Evolutionary conservation across 2,329 filamentous ascomycete species (phyloP), one percentile per base, ranked within the genome.

Genomic region (Trichoderma polysporum): DNA sequence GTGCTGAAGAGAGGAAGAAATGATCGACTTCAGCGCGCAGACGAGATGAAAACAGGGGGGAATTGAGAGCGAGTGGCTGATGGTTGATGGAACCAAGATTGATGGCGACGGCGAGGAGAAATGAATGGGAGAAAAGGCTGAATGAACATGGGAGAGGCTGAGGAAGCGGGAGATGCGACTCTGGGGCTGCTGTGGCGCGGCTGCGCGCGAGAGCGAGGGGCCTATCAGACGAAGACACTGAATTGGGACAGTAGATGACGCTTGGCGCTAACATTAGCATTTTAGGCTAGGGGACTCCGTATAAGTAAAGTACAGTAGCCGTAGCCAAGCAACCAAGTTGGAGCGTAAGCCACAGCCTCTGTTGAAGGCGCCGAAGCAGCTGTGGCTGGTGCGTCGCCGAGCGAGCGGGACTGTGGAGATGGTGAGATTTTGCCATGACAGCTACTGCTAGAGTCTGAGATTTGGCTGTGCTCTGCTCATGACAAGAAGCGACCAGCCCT

Each of bases 101-200:
- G 31, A 15, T n/a, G 50, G 37, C 31, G 39, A 39, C 29, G 25
- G 37, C 4, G 17, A 37, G 22, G 33, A 37, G 45, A 33, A 27
- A 29, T 35, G 45, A 61, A 61, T 25, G 37, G 37, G 27, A 47
- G 15, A 45, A 54, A 35, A 56, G 61, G 39, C 61, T 54, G 61
- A 41, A 45, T 45, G 37, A 31, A 45, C 41, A 49, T 35, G 58
- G 58, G 33, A 61, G 60, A 64, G 61, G 61, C 61, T 53, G 61
- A 53, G 25, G 50, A 54, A 53, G 33, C 37, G 41, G 45, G 27
- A 61, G 58, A 61, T 50, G 39, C 12, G 35, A 37, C 29, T 47
- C 12, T 52, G 31, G 29, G 47, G 29, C 37, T 27, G 35, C 19
- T 58, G 37, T 58, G 54, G 54, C 54, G 54, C 57, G 50, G 50